A percentile compares a stretch with the other conserved stretches of the same genome.
These are phyloP conservation scores for Erysimum pusillum DNA, from an alignment of 441 rosid genomes.

Conservation along the genomic window DNA sequence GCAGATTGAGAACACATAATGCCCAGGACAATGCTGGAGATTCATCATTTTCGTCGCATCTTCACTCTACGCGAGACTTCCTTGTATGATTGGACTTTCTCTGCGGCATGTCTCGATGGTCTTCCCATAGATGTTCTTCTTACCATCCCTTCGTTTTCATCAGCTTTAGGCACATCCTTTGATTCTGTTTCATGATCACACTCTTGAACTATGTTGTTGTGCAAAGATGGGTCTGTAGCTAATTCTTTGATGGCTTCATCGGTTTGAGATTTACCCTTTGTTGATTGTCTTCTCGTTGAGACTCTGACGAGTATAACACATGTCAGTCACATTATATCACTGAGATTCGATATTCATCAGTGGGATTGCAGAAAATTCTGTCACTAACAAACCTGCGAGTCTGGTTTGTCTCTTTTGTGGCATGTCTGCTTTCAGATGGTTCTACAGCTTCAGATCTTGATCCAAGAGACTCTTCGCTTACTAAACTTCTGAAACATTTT, in stretches of 20 bases:
- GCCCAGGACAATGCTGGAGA: conserved; percentile 15
- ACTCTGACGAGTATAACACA: conserved; percentile 37
- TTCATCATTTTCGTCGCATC: conserved; percentile 55
- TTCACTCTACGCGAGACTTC: conserved; percentile 65
- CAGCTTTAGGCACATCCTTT: conserved; percentile 34
- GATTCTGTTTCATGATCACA: conserved; percentile 45
- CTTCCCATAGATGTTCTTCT: conserved; percentile 57
- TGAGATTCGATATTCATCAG: not conserved
- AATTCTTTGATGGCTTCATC: conserved; percentile 31
- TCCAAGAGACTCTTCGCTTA: conserved; percentile 32
- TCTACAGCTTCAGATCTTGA: conserved; percentile 38
- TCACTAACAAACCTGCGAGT: conserved; percentile 46
- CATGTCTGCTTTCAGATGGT: conserved; percentile 29
- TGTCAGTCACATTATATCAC: conserved; percentile 19
- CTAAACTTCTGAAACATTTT: conserved; percentile 37
- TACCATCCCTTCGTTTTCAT: conserved; percentile 42
- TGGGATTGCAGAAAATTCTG: not conserved
- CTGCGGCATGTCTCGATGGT: conserved; percentile 60
- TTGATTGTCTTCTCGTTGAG: conserved; percentile 55
- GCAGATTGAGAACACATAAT: conserved; percentile 19
- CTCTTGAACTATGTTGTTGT: conserved; percentile 51
- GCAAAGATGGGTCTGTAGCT: conserved; percentile 33
- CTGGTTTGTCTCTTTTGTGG: conserved; percentile 14
- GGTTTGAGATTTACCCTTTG: conserved; percentile 47
- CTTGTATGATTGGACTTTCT: conserved; percentile 67